Evolutionary conservation across 2,329 filamentous ascomycete genomes (phyloP).

Genomic region (Sclerotinia minor): DNA sequence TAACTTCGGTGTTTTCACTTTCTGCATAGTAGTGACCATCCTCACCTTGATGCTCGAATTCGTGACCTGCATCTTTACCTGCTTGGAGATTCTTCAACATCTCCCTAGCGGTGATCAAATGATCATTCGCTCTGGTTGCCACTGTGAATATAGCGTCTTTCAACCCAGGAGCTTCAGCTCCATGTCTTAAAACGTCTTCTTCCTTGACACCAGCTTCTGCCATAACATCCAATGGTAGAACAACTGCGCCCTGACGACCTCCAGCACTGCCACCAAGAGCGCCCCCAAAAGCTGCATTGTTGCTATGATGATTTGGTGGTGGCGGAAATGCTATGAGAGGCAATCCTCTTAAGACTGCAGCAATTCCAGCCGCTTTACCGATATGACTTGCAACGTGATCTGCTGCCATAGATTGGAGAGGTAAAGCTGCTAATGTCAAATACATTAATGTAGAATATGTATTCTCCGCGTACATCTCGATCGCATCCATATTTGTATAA

Average conservation of each 20-base stretch:
- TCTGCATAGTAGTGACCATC: conserved; percentile 59
- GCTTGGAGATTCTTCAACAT: conserved; percentile 81
- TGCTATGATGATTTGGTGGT: conserved; percentile 56
- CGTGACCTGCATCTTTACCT: conserved; percentile 75
- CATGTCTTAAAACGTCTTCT: conserved; percentile 83
- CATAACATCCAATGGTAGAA: conserved; percentile 89
- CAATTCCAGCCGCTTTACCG: conserved; percentile 89
- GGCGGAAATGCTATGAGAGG: conserved; percentile 82
- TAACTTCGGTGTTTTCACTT: conserved; percentile 44
- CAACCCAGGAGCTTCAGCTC: conserved; percentile 74
- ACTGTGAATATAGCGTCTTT: conserved; percentile 90
- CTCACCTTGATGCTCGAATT: conserved; percentile 84
- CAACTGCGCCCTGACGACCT: conserved; percentile 62
- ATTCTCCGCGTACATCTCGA: conserved; percentile 90
- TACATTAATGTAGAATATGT: conserved; percentile 95
- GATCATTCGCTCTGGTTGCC: conserved; percentile 91
- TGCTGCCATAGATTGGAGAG: conserved; percentile 76
- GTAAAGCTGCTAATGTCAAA: conserved; percentile 75
- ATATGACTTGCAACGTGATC: conserved; percentile 95
- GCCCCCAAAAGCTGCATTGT: conserved; percentile 47
- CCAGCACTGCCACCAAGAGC: conserved; percentile 43
- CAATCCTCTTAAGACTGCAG: conserved; percentile 80
- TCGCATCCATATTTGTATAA: conserved; percentile 67
- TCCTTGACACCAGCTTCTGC: conserved; percentile 76
- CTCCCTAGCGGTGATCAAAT: conserved; percentile 88